phyloP scores from a whole-genome alignment of 768 basidiomycete genomes.

The Auricularia auricula-judae region DNA sequence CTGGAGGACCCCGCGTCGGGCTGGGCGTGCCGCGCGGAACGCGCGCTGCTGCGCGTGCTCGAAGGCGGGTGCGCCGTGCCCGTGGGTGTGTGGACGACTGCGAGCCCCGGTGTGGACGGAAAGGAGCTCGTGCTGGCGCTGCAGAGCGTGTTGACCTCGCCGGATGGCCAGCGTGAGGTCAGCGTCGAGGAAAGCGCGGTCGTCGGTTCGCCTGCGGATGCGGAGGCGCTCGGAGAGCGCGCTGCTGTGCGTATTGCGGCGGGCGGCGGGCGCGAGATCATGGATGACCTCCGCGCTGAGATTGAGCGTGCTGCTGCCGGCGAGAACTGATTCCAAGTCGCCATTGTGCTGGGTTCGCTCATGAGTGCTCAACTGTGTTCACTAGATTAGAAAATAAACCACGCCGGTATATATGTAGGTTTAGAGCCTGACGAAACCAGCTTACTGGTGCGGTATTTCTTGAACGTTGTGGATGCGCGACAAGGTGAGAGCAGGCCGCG shows the following conservation, averaged over 20 bases:
- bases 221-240: neutral
- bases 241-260: neutral
- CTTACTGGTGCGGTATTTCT: no score
- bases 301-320: neutral
- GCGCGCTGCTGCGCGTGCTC: conserved; percentile 75
- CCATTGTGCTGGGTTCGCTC: no score
- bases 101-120: neutral
- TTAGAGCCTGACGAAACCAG: no score
- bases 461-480: no score
- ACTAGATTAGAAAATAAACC: no score
- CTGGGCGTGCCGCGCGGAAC: conserved; percentile 73
- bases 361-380: no score
- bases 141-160: neutral
- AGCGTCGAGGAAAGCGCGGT: neutral
- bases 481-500: no score
- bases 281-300: neutral
- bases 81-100: conserved; percentile 61
- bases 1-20: conserved; percentile 44
- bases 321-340: no score
- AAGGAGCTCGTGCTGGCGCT: neutral
- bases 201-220: neutral
- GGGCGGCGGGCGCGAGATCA: neutral
- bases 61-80: conserved; percentile 98
- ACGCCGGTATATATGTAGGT: no score
- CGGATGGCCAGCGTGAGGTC: neutral